Percentiles rank a stretch among this genome's conserved stretches.
phyloP scores from a whole-genome alignment of 2,329 filamentous ascomycete genomes.

The Aspergillus bombycis region DNA sequence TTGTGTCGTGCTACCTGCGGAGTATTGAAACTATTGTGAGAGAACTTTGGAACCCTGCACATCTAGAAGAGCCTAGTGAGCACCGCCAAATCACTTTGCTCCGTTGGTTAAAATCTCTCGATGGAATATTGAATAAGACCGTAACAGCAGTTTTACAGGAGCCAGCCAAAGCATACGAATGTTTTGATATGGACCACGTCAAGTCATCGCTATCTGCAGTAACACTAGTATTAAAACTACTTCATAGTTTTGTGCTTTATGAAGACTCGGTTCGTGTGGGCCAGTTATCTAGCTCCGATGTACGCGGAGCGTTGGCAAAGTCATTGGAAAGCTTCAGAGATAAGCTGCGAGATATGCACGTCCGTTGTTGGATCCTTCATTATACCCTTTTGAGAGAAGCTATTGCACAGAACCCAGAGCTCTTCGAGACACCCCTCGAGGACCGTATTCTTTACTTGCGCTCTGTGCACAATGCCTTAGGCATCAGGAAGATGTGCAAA shows the following conservation, averaged over 20 bases:
- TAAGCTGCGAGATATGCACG: slow-evolving; percentile 82
- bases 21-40: slow-evolving; percentile 81
- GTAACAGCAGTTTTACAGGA: slow-evolving; percentile 72
- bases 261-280: slow-evolving; percentile 86
- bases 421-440: slow-evolving; percentile 68
- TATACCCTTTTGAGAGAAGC: slow-evolving; percentile 79
- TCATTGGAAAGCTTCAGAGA: slow-evolving; percentile 57
- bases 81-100: slow-evolving; percentile 73
- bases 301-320: slow-evolving; percentile 51
- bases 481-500: slow-evolving; percentile 83
- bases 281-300: slow-evolving; percentile 64
- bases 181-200: slow-evolving; percentile 79
- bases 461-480: slow-evolving; percentile 80
- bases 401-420: slow-evolving; percentile 65
- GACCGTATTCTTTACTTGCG: slow-evolving; percentile 79
- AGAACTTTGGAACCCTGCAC: slow-evolving; percentile 66
- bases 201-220: slow-evolving; percentile 72
- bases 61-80: slow-evolving; percentile 58
- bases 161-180: slow-evolving; percentile 70
- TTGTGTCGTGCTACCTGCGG: slow-evolving; percentile 82
- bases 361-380: slow-evolving; percentile 84
- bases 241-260: slow-evolving; percentile 78
- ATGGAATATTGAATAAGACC: slow-evolving; percentile 73
- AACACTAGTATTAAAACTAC: slow-evolving; percentile 69
- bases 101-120: slow-evolving; percentile 75